Base-by-base conservation (phyloP, 345 rosid genomes). In the Sisymbrium irio region DNA sequence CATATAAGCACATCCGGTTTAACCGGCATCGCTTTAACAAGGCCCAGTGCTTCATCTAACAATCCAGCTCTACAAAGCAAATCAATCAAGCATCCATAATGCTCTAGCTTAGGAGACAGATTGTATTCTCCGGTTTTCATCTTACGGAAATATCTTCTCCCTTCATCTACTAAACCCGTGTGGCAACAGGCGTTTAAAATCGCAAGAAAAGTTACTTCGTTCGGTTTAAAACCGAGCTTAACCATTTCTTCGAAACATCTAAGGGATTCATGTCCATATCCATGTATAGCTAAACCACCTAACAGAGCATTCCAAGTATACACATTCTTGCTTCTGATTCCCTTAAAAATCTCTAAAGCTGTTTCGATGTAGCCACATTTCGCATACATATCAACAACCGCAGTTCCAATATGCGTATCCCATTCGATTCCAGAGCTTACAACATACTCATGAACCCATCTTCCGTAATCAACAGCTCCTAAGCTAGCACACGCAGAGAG, bases 381-480 rank as follows among this genome's bases (percentile, higher is more conserved):
- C 27, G 85, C 83, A 57, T 84, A 77, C 85, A 84, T 81, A 44
- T 79, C 85, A 6, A 84, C 71, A 17, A 84, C 18, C 13, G 82
- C 80, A 3, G 83, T 81, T 46, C 83, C 83, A 22, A 81, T 63
- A 58, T 79, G 82, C 1, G 55, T 67, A 59, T 81, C 87, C 85
- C 85, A 74, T 69, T 71, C 44, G 5, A 79, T 77, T 9, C 72
- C 82, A 62, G 55, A 37, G 4, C 30, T 35, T 32, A 73, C 60
- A 18, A 83, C 63, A 70, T 81, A 81, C 72, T 81, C 82, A 56
- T 81, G 87, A 42, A 83, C 79, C 87, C 80, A 79, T 77, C 72
- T 81, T 19, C 87, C 85, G 57, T 70, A 79, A 61, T 83, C 87
- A 62, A 83, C 82, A 77, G 74, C 83, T 55, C 87, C 87, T 62